phyloP scores from a whole-genome alignment of 192 early-diverging fungal genomes.

The Backusella australiensis region DNA sequence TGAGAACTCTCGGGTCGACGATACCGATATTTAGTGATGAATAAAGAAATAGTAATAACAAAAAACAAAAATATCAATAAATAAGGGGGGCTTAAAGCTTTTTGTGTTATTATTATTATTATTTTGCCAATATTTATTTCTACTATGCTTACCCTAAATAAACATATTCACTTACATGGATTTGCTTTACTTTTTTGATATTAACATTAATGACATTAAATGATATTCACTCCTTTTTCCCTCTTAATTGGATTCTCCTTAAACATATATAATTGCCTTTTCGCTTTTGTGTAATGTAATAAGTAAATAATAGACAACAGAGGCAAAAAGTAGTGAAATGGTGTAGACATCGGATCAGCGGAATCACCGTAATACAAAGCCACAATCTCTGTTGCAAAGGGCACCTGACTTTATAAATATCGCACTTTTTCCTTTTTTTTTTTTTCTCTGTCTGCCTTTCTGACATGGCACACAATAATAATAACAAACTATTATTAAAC shows the following conservation, averaged over 20 bases:
- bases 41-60: conserved; percentile 5
- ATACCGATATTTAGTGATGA: not conserved
- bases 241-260: not conserved
- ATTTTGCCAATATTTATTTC: not conserved
- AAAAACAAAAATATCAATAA: conserved; percentile 1
- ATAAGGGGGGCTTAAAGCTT: not conserved
- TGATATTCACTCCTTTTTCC: not conserved
- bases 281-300: not conserved
- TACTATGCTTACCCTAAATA: not conserved
- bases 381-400: not conserved
- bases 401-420: not conserved
- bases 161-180: not conserved
- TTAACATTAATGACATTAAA: not conserved
- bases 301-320: not conserved
- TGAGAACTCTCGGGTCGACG: not conserved
- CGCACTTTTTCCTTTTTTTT: not conserved
- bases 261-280: not conserved
- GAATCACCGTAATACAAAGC: not conserved
- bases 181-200: not conserved
- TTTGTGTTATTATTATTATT: not conserved
- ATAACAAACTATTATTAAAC: not conserved
- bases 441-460: not conserved
- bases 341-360: not conserved
- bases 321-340: not conserved
- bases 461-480: not conserved